Conservation (phyloP, 1,284 basidiomycete genomes). For the Puccinia sorghi region DNA sequence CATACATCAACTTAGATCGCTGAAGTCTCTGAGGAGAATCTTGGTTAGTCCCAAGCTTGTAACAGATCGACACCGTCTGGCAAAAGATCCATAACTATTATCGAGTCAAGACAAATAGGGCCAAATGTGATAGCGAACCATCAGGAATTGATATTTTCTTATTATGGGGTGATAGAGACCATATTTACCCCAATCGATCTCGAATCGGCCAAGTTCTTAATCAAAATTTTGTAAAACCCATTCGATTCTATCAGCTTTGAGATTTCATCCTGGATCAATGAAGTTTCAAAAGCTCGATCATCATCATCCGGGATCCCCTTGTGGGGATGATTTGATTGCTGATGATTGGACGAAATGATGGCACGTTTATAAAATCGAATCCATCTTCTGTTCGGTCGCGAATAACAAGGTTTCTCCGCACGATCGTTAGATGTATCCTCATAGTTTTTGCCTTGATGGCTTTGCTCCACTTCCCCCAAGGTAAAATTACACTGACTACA, state of each 20-base stretch:
- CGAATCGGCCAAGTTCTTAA: constrained; percentile 9
- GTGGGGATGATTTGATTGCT: neutral
- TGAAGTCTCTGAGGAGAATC: neutral
- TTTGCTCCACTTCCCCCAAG: constrained; percentile 10
- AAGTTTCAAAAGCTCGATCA: neutral
- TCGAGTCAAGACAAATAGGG: neutral
- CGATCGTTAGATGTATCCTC: neutral
- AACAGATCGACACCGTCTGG: neutral
- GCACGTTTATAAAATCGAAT: constrained; percentile 35
- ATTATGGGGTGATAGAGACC: neutral
- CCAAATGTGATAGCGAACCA: neutral
- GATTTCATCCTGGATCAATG: constrained; percentile 18
- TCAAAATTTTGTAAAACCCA: constrained; percentile 28
- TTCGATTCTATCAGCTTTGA: constrained; percentile 20
- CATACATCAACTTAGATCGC: constrained; percentile 17
- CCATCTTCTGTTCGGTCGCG: neutral
- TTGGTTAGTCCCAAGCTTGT: neutral
- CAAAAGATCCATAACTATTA: constrained; percentile 27
- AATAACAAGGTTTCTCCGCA: neutral
- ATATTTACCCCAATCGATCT: neutral
- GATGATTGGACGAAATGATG: neutral
- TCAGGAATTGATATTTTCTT: neutral
- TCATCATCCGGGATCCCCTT: neutral
- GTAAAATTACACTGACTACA: constrained; percentile 20
- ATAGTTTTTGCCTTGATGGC: neutral